These are phyloP conservation scores for Ulmus americana DNA, from an alignment of 331 rosid genomes.

Conservation along the genomic window DNA sequence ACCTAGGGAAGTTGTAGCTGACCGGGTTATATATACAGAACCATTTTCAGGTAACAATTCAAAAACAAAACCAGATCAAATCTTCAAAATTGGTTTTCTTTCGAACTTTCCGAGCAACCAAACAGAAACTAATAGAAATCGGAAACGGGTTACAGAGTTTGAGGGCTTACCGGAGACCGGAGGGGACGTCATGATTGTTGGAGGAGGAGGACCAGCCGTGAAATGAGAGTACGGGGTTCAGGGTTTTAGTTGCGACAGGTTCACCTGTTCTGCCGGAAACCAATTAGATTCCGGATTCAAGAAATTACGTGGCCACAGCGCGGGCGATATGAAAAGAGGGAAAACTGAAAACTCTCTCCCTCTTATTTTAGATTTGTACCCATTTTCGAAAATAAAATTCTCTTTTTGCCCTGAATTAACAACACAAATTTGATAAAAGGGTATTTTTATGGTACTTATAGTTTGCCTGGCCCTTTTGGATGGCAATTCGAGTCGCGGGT, in stretches of 20 bases:
- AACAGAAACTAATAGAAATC: neutral
- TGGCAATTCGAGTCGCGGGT: no score
- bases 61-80: constrained; percentile 1
- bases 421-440: no score
- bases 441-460: no score
- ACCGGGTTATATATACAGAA: neutral
- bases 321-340: neutral
- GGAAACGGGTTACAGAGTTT: neutral
- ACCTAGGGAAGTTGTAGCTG: neutral
- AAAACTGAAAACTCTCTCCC: neutral
- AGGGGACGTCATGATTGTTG: constrained; percentile 15
- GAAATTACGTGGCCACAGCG: neutral
- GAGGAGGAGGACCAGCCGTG: neutral
- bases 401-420: no score
- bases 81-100: neutral
- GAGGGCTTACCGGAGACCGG: constrained; percentile 18
- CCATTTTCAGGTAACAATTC: neutral
- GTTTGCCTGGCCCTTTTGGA: no score
- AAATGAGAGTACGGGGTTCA: neutral
- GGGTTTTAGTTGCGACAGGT: constrained; percentile 1
- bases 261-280: neutral
- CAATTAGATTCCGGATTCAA: neutral
- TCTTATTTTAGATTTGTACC: no score
- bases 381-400: no score
- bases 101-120: constrained; percentile 3